These are phyloP conservation scores for Parmelia sp. DNA, from an alignment of 495 filamentous ascomycete genomes.

Conservation along the genomic window DNA sequence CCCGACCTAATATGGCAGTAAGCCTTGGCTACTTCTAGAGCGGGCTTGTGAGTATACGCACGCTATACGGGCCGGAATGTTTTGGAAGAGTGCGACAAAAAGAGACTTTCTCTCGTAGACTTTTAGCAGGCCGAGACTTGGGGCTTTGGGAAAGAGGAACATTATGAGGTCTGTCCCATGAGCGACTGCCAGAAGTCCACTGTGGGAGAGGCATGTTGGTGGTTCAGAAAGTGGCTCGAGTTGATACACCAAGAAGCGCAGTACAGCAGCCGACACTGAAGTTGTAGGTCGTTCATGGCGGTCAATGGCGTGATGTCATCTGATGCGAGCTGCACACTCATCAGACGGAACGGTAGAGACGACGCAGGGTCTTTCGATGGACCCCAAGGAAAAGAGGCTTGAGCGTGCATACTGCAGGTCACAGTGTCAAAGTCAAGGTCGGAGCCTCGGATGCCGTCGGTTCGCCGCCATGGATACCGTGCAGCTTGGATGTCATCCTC, in stretches of 20 bases:
- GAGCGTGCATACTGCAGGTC: too few relatives aligned
- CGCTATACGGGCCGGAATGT: conserved; percentile 6
- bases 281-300: background rate
- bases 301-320: background rate
- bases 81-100: conserved; percentile 5
- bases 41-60: background rate
- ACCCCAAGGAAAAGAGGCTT: background rate
- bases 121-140: conserved; percentile 7
- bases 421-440: background rate
- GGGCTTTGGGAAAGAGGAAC: conserved; percentile 4
- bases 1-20: background rate
- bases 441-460: background rate
- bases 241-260: background rate
- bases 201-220: conserved; percentile 3
- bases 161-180: background rate
- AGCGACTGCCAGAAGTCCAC: conserved; percentile 2
- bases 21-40: background rate
- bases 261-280: background rate
- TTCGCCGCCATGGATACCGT: too few relatives aligned
- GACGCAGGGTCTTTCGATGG: background rate
- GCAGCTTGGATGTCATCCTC: background rate
- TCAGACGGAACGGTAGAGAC: too few relatives aligned
- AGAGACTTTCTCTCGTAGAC: conserved; percentile 4
- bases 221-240: background rate
- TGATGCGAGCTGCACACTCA: background rate